These are phyloP conservation scores for Fagus sylvatica DNA, from an alignment of 306 rosid genomes.

Conservation along the genomic window DNA sequence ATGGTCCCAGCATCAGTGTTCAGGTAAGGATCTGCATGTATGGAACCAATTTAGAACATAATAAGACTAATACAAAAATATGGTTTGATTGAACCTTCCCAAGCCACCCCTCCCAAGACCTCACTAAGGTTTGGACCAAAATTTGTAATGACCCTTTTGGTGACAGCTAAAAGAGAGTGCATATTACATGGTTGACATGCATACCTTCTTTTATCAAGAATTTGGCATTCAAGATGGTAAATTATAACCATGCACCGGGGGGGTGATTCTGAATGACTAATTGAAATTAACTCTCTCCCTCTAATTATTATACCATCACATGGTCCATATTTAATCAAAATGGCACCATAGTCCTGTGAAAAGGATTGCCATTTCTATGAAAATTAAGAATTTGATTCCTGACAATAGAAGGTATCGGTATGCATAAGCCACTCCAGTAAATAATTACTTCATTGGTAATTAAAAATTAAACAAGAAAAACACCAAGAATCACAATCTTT, in stretches of 20 bases:
- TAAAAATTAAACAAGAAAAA: not conserved
- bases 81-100: not conserved
- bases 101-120: not conserved
- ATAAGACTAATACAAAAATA: slow-evolving; percentile 5
- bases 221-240: not conserved
- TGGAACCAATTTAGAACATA: slow-evolving; percentile 17
- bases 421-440: not conserved
- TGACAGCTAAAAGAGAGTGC: not conserved
- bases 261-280: not conserved
- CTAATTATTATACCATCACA: not conserved
- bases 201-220: not conserved
- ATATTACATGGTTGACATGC: not conserved
- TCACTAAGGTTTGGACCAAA: not conserved
- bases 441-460: not conserved
- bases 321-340: not conserved
- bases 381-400: not conserved
- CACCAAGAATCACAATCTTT: not conserved
- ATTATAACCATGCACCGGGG: not conserved
- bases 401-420: not conserved
- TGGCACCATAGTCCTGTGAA: not conserved
- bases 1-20: slow-evolving; percentile 90
- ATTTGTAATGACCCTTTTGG: not conserved
- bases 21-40: slow-evolving; percentile 72
- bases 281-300: not conserved
- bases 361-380: not conserved